Conservation (phyloP, 192 early-diverging fungal species). For the Linnemannia zychae region DNA sequence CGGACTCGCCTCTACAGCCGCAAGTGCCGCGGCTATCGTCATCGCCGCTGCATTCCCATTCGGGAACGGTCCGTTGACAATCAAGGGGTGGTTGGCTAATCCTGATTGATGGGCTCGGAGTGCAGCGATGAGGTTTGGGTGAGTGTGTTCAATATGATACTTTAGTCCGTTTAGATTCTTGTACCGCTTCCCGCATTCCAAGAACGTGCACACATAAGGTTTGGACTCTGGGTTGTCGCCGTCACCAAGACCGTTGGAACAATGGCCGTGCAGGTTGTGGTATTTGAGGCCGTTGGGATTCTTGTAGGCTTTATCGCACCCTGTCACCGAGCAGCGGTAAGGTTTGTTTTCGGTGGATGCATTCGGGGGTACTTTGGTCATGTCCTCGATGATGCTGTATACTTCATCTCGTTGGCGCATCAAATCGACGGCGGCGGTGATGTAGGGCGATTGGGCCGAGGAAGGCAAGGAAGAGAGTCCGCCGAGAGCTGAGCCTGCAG, state of each 20-base stretch:
- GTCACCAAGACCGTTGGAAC: slow-evolving; percentile 60
- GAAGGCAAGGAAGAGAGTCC: neutral
- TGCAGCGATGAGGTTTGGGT: slow-evolving; percentile 59
- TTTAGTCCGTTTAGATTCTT: slow-evolving; percentile 86
- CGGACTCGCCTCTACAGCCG: slow-evolving; percentile 21
- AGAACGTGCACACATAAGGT: slow-evolving; percentile 81
- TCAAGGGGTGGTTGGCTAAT: slow-evolving; percentile 21
- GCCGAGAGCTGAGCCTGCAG: neutral
- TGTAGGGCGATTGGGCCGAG: slow-evolving; percentile 6
- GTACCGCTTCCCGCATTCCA: slow-evolving; percentile 76
- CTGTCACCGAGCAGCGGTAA: slow-evolving; percentile 87
- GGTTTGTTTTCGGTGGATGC: slow-evolving; percentile 73
- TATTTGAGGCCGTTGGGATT: slow-evolving; percentile 99
- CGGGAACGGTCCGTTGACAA: slow-evolving; percentile 6
- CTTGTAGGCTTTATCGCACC: slow-evolving; percentile 97
- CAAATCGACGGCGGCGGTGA: slow-evolving; percentile 17
- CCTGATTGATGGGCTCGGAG: slow-evolving; percentile 43
- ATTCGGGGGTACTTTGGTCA: slow-evolving; percentile 14
- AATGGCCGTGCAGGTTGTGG: slow-evolving; percentile 97
- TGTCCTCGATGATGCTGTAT: slow-evolving; percentile 34
- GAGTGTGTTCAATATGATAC: slow-evolving; percentile 87
- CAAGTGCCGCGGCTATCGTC: slow-evolving; percentile 34
- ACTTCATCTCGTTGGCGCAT: slow-evolving; percentile 38
- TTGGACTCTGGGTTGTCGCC: slow-evolving; percentile 66
- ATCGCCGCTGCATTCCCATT: slow-evolving; percentile 14